These are phyloP conservation scores for Vitis hybrid DNA, from an alignment of 177 flowering plant species.

Conservation along the genomic window DNA sequence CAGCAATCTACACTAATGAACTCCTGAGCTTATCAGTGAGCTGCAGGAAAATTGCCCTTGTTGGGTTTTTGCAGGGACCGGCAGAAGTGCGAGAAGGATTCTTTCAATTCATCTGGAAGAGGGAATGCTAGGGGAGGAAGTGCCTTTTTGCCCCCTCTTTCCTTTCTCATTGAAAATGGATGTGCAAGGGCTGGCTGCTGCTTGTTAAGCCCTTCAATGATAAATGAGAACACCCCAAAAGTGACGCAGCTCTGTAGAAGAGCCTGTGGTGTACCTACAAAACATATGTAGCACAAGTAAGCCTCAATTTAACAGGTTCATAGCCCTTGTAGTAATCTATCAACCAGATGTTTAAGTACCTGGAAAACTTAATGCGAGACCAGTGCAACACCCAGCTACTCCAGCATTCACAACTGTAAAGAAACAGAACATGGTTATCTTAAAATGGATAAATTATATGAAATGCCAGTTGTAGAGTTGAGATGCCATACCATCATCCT, in stretches of 20 bases:
- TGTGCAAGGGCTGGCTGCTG: constrained; percentile 76
- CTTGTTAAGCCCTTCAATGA: constrained; percentile 76
- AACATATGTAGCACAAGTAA: neutral
- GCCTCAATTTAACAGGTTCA: neutral
- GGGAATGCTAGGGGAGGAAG: constrained; percentile 59
- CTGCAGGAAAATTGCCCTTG: constrained; percentile 13
- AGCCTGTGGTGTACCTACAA: constrained; percentile 82
- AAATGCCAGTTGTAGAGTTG: neutral
- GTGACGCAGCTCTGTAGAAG: constrained; percentile 84
- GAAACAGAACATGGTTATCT: neutral
- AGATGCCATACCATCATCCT: constrained; percentile 79
- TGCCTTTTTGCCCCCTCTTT: constrained; percentile 4
- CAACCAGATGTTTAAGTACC: constrained; percentile 36
- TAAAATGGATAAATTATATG: neutral
- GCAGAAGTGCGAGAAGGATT: constrained; percentile 60
- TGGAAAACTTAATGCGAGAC: constrained; percentile 90
- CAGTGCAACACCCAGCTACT: constrained; percentile 97
- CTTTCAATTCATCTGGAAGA: constrained; percentile 65
- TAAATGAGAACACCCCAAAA: constrained; percentile 81
- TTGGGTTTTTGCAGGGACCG: constrained; percentile 45
- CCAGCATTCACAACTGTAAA: constrained; percentile 81
- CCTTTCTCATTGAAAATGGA: constrained; percentile 23
- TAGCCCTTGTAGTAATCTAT: neutral
- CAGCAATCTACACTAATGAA: neutral
- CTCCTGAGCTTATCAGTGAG: constrained; percentile 18